Evolutionary conservation across 1,284 basidiomycete genomes (phyloP).

Genomic region (Sanghuangporus sanghuang): DNA sequence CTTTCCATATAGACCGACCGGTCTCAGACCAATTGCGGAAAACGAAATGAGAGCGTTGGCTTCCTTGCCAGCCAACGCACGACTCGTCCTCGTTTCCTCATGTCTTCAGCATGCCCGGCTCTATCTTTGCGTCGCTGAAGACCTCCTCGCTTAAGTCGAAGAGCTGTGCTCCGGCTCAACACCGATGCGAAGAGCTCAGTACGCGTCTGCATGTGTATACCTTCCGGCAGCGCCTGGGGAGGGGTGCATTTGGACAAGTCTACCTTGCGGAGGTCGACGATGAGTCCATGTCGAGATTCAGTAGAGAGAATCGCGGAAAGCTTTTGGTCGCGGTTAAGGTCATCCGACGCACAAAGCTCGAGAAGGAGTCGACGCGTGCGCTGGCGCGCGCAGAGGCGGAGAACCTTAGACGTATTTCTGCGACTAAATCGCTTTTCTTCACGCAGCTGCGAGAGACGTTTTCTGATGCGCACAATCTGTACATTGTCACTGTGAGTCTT

Average conservation of each 20-base stretch:
- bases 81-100: background rate
- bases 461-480: conserved; percentile 13
- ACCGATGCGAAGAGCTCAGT: conserved; percentile 9
- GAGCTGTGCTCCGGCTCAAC: background rate
- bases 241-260: conserved; percentile 10
- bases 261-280: background rate
- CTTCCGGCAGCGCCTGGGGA: background rate
- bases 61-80: background rate
- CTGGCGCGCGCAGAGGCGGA: conserved; percentile 5
- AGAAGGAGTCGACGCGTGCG: background rate
- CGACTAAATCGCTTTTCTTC: conserved; percentile 3
- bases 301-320: background rate
- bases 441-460: conserved; percentile 10
- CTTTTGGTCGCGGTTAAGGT: conserved; percentile 9
- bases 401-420: conserved; percentile 1
- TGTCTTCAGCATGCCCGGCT: background rate
- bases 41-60: background rate
- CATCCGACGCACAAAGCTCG: conserved; percentile 5
- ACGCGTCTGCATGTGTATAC: background rate
- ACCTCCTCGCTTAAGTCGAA: background rate
- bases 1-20: background rate
- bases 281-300: background rate
- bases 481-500: conserved; percentile 12
- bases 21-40: background rate
- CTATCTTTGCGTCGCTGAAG: background rate